These are phyloP conservation scores for Aspergillus proliferans DNA, from an alignment of 2,329 filamentous ascomycete genomes.

Conservation along the genomic window DNA sequence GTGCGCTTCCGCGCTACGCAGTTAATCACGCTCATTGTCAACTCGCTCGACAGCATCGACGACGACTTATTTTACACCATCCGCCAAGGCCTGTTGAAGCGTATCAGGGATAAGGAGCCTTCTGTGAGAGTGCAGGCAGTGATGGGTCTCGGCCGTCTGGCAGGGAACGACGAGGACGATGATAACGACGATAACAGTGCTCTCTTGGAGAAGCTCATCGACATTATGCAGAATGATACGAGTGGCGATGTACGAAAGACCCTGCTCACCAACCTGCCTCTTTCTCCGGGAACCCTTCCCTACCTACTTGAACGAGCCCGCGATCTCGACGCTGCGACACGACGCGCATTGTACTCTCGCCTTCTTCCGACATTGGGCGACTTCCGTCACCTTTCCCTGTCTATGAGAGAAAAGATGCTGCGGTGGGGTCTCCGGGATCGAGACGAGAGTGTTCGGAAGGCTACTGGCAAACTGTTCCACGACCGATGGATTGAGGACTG, in stretches of 20 bases:
- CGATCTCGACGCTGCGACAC: slow-evolving; percentile 77
- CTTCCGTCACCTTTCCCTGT: slow-evolving; percentile 86
- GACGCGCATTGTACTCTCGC: slow-evolving; percentile 78
- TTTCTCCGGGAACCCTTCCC: slow-evolving; percentile 73
- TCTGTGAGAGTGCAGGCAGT: slow-evolving; percentile 90
- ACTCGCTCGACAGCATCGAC: slow-evolving; percentile 85
- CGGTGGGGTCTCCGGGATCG: slow-evolving; percentile 91
- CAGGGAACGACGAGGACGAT: slow-evolving; percentile 62
- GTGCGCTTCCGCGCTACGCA: slow-evolving; percentile 87
- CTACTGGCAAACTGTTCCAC: slow-evolving; percentile 79
- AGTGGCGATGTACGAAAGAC: slow-evolving; percentile 88
- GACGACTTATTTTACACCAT: slow-evolving; percentile 83
- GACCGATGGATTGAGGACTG: slow-evolving; percentile 99
- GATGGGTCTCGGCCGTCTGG: slow-evolving; percentile 77
- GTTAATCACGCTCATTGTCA: slow-evolving; percentile 83
- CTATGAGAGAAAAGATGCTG: slow-evolving; percentile 90
- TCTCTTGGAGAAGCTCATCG: slow-evolving; percentile 73
- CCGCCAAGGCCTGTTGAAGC: slow-evolving; percentile 69
- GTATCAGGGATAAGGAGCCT: slow-evolving; percentile 88
- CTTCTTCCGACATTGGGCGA: slow-evolving; percentile 84
- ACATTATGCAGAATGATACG: slow-evolving; percentile 87
- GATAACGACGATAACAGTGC: slow-evolving; percentile 63
- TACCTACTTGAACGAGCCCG: slow-evolving; percentile 85
- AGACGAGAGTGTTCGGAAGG: slow-evolving; percentile 90
- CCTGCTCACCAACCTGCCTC: slow-evolving; percentile 82